phyloP scores from a whole-genome alignment of 2,329 filamentous ascomycete species.

The Alternaria dauci region DNA sequence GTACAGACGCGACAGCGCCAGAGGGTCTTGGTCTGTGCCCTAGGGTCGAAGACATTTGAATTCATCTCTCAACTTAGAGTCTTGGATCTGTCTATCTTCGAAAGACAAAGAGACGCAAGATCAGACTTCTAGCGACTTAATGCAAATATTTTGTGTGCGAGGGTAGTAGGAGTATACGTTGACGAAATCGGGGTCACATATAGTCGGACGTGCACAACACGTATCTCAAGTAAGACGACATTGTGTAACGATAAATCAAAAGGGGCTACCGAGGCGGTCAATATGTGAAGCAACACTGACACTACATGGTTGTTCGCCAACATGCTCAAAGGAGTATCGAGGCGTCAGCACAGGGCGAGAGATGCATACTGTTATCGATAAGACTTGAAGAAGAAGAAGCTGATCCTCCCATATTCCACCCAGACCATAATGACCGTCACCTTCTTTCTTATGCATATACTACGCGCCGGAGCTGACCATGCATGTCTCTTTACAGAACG shows the following conservation, averaged over 20 bases:
- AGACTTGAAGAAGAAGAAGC: not conserved
- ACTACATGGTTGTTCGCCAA: not conserved
- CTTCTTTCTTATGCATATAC: not conserved
- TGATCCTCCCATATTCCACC: not conserved
- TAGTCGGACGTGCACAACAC: not conserved
- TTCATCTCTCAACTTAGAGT: not conserved
- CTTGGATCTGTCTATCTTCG: not conserved
- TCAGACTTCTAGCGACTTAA: not conserved
- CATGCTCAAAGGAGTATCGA: not conserved
- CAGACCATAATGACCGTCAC: not conserved
- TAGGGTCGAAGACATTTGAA: not conserved
- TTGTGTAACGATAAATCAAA: not conserved
- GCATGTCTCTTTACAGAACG: conserved; percentile 1
- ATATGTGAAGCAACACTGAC: not conserved
- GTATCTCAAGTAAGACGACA: not conserved
- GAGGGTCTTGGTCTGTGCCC: conserved; percentile 14
- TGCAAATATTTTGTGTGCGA: not conserved
- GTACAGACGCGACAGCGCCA: not conserved
- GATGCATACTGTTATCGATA: conserved; percentile 7
- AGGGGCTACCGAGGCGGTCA: not conserved
- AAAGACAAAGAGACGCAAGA: not conserved
- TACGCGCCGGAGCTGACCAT: conserved; percentile 5
- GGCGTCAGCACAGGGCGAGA: not conserved
- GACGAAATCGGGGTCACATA: not conserved
- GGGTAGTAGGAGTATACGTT: not conserved